phyloP scores from a whole-genome alignment of 2,329 filamentous ascomycete species.

The Aspergillus ruber region DNA sequence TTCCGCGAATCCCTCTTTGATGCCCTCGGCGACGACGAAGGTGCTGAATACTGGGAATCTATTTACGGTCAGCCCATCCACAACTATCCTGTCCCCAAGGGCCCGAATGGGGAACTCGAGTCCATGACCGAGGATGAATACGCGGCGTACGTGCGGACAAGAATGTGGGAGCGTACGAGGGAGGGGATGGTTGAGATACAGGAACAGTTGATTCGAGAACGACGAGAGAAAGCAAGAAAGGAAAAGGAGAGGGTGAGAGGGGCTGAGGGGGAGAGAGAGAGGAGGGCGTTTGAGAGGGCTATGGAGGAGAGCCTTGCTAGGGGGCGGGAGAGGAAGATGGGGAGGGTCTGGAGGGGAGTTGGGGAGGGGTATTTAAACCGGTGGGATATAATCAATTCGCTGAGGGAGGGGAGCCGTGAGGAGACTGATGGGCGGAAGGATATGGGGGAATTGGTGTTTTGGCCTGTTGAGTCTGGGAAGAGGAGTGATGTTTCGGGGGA shows the following conservation, averaged over 20 bases:
- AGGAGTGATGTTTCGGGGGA: conserved; percentile 52
- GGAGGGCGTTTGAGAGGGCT: conserved; percentile 49
- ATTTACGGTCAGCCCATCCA: conserved; percentile 97
- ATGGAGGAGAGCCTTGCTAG: conserved; percentile 64
- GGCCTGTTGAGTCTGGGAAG: conserved; percentile 64
- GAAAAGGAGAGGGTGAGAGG: conserved; percentile 55
- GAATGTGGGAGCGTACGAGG: conserved; percentile 95
- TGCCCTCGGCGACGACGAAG: conserved; percentile 93
- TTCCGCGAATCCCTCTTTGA: conserved; percentile 95
- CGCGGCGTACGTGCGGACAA: conserved; percentile 70
- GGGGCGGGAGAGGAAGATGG: conserved; percentile 55
- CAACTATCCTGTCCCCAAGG: conserved; percentile 56
- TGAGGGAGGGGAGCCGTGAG: conserved; percentile 6
- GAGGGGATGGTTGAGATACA: conserved; percentile 75
- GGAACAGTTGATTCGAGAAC: conserved; percentile 52
- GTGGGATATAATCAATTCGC: conserved; percentile 53
- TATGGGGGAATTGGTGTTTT: conserved; percentile 51
- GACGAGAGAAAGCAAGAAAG: conserved; percentile 39
- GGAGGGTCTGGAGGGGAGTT: conserved; percentile 44
- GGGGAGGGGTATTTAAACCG: conserved; percentile 60
- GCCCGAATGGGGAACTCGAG: conserved; percentile 57
- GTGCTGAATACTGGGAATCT: conserved; percentile 86
- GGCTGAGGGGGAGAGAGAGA: conserved; percentile 41
- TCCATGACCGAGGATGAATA: conserved; percentile 92
- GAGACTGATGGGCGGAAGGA: conserved; percentile 5